Evolutionary conservation across 129 eudicot genomes (phyloP).

Genomic region (Tanacetum coccineum): DNA sequence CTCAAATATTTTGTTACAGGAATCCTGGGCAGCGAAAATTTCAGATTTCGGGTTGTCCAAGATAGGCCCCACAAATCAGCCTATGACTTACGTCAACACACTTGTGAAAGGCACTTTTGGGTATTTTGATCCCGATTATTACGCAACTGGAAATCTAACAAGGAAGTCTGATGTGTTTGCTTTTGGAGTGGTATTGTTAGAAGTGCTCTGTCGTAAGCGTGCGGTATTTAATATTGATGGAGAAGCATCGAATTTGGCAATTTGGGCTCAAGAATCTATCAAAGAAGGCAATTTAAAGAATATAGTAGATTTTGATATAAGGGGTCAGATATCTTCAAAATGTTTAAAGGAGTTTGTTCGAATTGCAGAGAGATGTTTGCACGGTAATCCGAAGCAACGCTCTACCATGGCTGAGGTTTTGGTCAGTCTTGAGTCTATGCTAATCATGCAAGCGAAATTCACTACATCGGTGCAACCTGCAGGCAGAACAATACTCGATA

Average conservation of each 20-base stretch:
- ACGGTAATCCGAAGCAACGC: neutral
- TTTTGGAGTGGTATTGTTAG: constrained; percentile 45
- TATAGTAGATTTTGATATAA: constrained; percentile 21
- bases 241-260: constrained; percentile 17
- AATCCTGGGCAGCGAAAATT: neutral
- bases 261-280: constrained; percentile 15
- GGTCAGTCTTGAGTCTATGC: neutral
- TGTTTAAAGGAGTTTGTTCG: constrained; percentile 24
- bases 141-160: constrained; percentile 16
- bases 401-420: constrained; percentile 23
- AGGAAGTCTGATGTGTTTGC: constrained; percentile 12
- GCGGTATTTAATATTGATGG: constrained; percentile 34
- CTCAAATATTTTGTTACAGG: constrained; percentile 7
- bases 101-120: constrained; percentile 34
- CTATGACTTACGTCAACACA: constrained; percentile 29
- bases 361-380: constrained; percentile 28
- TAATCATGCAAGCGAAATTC: constrained; percentile 5
- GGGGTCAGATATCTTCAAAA: constrained; percentile 19
- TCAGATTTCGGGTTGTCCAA: constrained; percentile 8
- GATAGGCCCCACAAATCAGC: constrained; percentile 13
- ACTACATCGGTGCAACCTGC: too few species aligned
- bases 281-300: constrained; percentile 19
- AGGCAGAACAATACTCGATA: constrained; percentile 7
- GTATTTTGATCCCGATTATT: constrained; percentile 2
- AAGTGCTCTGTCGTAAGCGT: constrained; percentile 41